phyloP scores from a whole-genome alignment of 352 stramenopile species.

The Phytophthora ramorum region DNA sequence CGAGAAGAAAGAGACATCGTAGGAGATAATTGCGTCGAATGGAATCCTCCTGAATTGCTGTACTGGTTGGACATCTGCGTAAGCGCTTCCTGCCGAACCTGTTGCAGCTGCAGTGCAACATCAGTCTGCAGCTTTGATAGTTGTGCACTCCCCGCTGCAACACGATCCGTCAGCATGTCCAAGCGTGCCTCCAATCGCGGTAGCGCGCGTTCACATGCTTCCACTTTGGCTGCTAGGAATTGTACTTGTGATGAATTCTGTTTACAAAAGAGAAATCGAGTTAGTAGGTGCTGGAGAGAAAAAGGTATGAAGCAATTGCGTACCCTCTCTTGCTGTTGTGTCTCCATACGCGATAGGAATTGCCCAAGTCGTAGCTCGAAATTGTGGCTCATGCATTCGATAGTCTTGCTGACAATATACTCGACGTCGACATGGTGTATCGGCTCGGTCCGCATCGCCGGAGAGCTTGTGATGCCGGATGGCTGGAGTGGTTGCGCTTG shows the following conservation, averaged over 20 bases:
- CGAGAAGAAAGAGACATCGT: slow-evolving; percentile 41
- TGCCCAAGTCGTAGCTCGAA: slow-evolving; percentile 67
- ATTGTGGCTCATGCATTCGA: slow-evolving; percentile 73
- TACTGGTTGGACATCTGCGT: slow-evolving; percentile 23
- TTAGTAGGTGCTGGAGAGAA: not conserved
- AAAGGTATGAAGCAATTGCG: not conserved
- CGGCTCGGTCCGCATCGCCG: slow-evolving; percentile 4
- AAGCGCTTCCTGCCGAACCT: slow-evolving; percentile 39
- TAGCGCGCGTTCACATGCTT: slow-evolving; percentile 68
- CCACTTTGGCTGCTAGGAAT: slow-evolving; percentile 61
- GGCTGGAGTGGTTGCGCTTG: slow-evolving; percentile 17
- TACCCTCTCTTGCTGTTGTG: slow-evolving; percentile 66
- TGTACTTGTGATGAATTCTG: slow-evolving; percentile 60
- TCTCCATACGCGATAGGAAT: slow-evolving; percentile 64
- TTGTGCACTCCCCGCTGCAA: slow-evolving; percentile 50
- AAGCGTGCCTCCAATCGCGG: slow-evolving; percentile 63
- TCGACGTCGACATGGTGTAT: slow-evolving; percentile 58
- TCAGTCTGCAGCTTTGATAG: slow-evolving; percentile 54
- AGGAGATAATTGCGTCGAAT: slow-evolving; percentile 12
- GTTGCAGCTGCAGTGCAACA: slow-evolving; percentile 39
- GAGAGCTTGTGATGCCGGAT: slow-evolving; percentile 9
- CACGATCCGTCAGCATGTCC: slow-evolving; percentile 64
- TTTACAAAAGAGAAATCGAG: not conserved
- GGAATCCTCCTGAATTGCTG: slow-evolving; percentile 16
- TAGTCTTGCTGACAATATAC: slow-evolving; percentile 70